Conservation (phyloP, 2,329 filamentous ascomycete genomes). For the Cercospora sojina region DNA sequence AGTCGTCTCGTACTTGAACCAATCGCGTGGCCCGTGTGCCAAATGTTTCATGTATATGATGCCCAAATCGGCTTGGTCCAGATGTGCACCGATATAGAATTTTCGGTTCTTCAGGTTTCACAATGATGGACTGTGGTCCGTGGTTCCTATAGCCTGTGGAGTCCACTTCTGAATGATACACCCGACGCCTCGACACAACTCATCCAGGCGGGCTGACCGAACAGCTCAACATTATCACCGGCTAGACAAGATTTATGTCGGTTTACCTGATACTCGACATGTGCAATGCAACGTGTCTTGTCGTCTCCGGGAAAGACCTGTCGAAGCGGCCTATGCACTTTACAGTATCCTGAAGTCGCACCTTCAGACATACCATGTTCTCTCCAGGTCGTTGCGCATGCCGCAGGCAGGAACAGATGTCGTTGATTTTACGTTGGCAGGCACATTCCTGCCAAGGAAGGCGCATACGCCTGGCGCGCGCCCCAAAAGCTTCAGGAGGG, state of each 20-base stretch:
- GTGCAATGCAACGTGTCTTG: neutral
- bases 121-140: neutral
- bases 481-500: neutral
- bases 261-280: neutral
- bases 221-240: neutral
- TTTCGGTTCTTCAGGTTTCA: neutral
- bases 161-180: neutral
- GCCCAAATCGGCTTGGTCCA: neutral
- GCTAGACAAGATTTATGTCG: neutral
- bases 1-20: neutral
- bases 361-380: neutral
- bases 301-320: neutral
- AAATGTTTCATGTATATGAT: neutral
- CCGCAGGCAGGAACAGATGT: neutral
- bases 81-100: neutral
- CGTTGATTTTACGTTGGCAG: constrained; percentile 11
- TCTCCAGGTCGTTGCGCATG: neutral
- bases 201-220: neutral
- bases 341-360: neutral
- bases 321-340: neutral
- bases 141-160: neutral
- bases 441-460: constrained; percentile 10
- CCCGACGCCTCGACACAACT: neutral
- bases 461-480: neutral
- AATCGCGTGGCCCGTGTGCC: neutral